Evolutionary conservation across 495 filamentous ascomycete genomes (phyloP), one percentile per base, ranked within the genome.

Genomic region (Penicillium herquei): DNA sequence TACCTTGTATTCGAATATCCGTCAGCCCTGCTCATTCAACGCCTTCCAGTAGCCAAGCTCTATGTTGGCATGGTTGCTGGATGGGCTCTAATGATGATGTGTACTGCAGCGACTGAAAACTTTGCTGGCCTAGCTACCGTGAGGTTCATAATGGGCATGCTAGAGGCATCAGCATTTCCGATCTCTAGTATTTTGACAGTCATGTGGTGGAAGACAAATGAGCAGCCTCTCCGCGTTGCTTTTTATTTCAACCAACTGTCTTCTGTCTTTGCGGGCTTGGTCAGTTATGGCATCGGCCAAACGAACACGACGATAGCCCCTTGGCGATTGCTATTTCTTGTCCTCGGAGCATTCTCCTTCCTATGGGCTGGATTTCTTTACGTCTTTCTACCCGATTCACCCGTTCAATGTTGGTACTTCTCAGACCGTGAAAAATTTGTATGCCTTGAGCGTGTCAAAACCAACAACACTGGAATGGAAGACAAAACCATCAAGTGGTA

Each of bases 401-500:
- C 77, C 1, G 63, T 79, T 54, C 70, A 68, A 48, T 76, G 77
- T 11, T 70, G 67, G 39, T 78, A 68, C 44, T 67, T 79, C 35
- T 66, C 53, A 6, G 64, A 73, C 8, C 67, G 74, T 8, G 46
- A 49, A 10, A 49, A 49, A 30, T 49, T 49, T 49, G 46, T 33
- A 5, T 49, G 46, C 46, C 32, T 49, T 30, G 78, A 84, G 63
- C 74, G 82, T 16, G 72, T 84, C 21, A 70, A 75, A 7, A 69
- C 71, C 10, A 83, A 86, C 54, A 75, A 84, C 39, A 79, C 79
- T 40, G 82, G 83, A 13, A 72, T 85, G 6, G 75, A 51, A 75
- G 79, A 65, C 9, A 61, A 65, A 17, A 57, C 61, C n/a, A 79
- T 81, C 57, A 77, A 70, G 54, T 73, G 77, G 41, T 81, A 86